Conservation (phyloP, 257 asterid genomes). For the Primulina eburnea region DNA sequence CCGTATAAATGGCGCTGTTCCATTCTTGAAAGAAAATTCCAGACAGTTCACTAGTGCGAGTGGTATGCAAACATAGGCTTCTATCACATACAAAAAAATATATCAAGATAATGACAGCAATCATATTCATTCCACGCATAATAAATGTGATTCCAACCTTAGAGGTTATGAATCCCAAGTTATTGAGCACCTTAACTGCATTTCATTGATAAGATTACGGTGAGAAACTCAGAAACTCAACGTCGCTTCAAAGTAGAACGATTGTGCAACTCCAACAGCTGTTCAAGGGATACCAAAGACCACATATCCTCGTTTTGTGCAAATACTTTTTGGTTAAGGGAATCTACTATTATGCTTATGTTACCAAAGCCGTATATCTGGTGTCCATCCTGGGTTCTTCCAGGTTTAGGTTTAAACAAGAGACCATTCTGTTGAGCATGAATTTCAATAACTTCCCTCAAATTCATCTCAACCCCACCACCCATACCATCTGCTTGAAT, state of each 20-base stretch:
- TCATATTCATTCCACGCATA: not conserved
- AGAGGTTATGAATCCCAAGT: not conserved
- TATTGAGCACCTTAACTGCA: not conserved
- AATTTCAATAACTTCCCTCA: slow-evolving; percentile 53
- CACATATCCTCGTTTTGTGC: slow-evolving; percentile 72
- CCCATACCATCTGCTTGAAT: slow-evolving; percentile 33
- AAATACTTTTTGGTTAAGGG: slow-evolving; percentile 64
- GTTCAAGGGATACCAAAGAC: slow-evolving; percentile 69
- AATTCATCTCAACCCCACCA: slow-evolving; percentile 43
- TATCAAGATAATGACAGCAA: slow-evolving; percentile 2
- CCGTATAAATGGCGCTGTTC: not conserved
- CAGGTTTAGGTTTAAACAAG: slow-evolving; percentile 67
- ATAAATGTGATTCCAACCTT: not conserved
- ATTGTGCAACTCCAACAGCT: slow-evolving; percentile 70
- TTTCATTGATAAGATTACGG: not conserved
- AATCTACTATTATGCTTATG: slow-evolving; percentile 63
- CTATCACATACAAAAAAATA: not conserved
- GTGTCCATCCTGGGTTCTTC: slow-evolving; percentile 77
- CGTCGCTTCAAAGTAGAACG: slow-evolving; percentile 48
- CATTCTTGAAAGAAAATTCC: not conserved
- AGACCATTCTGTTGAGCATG: slow-evolving; percentile 57
- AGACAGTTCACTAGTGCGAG: not conserved
- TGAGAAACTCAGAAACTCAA: slow-evolving; percentile 27
- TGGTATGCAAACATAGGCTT: not conserved
- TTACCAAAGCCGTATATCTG: slow-evolving; percentile 87